A percentile compares a stretch with the other conserved stretches of the same genome.
These are phyloP conservation scores for Pythium coloratum DNA, from an alignment of 352 stramenopile species.

Conservation along the genomic window DNA sequence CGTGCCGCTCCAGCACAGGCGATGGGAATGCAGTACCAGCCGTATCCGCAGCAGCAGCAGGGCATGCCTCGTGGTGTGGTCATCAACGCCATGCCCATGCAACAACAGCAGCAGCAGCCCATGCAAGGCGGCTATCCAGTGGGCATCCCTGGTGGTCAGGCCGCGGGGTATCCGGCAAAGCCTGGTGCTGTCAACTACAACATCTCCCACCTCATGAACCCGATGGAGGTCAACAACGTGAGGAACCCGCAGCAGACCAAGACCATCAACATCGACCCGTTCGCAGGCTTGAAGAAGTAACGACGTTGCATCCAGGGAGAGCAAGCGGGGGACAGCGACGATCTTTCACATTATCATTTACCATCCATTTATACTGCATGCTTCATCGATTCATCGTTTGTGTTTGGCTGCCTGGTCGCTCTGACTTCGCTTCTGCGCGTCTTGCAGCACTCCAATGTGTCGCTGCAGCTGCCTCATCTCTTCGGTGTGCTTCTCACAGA, in stretches of 20 bases:
- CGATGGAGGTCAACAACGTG: constrained; percentile 54
- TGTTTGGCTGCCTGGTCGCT: not conserved
- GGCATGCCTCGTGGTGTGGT: constrained; percentile 17
- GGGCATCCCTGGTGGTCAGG: not conserved
- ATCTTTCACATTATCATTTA: not conserved
- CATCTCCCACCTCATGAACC: constrained; percentile 85
- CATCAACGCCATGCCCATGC: constrained; percentile 14
- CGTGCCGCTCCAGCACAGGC: not conserved
- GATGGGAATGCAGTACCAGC: constrained; percentile 16
- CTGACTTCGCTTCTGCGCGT: constrained; percentile 1
- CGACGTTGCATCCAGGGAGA: not conserved
- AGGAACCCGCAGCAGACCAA: constrained; percentile 45
- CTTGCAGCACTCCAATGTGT: constrained; percentile 14
- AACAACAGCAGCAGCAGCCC: constrained; percentile 6
- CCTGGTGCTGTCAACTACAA: constrained; percentile 63
- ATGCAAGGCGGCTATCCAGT: constrained; percentile 17
- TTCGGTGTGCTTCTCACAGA: constrained; percentile 18
- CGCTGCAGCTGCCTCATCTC: constrained; percentile 23
- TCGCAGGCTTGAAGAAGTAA: constrained; percentile 47
- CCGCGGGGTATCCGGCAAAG: constrained; percentile 8
- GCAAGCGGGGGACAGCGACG: not conserved
- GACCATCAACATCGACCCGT: constrained; percentile 84
- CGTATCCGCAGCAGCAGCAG: constrained; percentile 10
- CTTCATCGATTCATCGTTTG: not conserved
- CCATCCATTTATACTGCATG: not conserved